Evolutionary conservation across 805 yeast genomes (phyloP), one percentile per base, ranked within the genome.

Genomic region (Saturnispora besseyi): DNA sequence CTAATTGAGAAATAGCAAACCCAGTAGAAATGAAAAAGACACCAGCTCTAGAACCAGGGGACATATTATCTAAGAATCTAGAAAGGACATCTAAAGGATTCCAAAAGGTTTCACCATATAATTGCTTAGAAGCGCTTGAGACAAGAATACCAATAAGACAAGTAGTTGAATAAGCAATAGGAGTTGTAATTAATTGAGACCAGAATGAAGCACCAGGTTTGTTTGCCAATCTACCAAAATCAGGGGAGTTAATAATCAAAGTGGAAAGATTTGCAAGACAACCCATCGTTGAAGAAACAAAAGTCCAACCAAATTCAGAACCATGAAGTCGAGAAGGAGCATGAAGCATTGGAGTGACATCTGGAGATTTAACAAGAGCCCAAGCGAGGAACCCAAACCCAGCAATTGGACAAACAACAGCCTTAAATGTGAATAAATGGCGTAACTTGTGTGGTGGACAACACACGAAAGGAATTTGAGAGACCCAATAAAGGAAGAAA

Each of bases 1-100:
- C 62, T 49, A 72, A 55, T 52, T 71, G 75, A 5, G 73, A 66
- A 33, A 63, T 49, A 26, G 62, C 61, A 53, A 71, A 69, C 4
- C 56, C 66, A 53, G 75, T 57, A 46, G 74, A 77, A 36, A 77
- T 72, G 51, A 72, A 75, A 60, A 75, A 76, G 4, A 73, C 72
- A 11, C 74, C 82, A 30, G 77, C 77, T 52, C 82, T 68, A 18
- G 72, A 61, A 46, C 60, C 67, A n/a, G 73, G 56, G 13, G 66
- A 56, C 54, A 73, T 74, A 49, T 61, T 57, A 9, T 60, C 50
- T 34, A 75, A 48, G 74, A 77, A 73, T 45, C 61, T 62, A 32
- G 61, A 58, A 38, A 69, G 60, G 47, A 72, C 62, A 44, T 65
- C 68, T 53, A 69, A 68, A 13, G 80, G 79, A 53, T 65, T 67